Conservation (phyloP, 371 early-diverging fungal genomes). For the Mucor plumbeus region DNA sequence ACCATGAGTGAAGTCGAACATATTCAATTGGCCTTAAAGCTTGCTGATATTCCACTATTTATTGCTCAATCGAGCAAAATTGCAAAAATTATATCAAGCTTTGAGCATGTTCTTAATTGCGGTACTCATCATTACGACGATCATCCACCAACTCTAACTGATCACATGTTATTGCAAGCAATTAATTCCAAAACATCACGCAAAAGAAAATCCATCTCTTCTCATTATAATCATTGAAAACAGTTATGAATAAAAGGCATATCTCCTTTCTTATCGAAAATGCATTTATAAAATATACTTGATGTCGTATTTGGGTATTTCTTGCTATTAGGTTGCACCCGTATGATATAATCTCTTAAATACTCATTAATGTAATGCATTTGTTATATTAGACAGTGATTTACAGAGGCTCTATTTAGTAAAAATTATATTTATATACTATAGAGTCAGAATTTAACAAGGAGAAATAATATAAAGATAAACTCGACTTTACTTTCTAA, state of each 20-base stretch:
- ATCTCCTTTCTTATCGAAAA: too few relatives aligned
- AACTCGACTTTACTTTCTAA: slow-evolving; percentile 15
- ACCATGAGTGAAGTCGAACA: slow-evolving; percentile 35
- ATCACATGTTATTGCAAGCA: slow-evolving; percentile 18
- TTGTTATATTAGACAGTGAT: too few relatives aligned
- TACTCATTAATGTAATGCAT: too few relatives aligned
- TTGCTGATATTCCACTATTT: slow-evolving; percentile 27
- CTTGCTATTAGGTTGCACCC: too few relatives aligned
- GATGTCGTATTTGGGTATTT: too few relatives aligned
- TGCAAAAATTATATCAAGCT: slow-evolving; percentile 23
- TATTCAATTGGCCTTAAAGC: slow-evolving; percentile 21
- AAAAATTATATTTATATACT: too few relatives aligned
- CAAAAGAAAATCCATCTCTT: slow-evolving; percentile 11
- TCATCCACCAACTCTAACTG: slow-evolving; percentile 22
- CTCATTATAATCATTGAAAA: too few relatives aligned
- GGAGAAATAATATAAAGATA: slow-evolving; percentile 9
- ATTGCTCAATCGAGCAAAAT: slow-evolving; percentile 29
- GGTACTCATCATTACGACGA: slow-evolving; percentile 19
- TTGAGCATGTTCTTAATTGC: slow-evolving; percentile 27
- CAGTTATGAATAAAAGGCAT: too few relatives aligned
- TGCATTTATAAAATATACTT: too few relatives aligned
- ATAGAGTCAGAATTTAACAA: slow-evolving; percentile 4
- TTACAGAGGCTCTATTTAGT: too few relatives aligned
- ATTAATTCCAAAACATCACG: neutral
- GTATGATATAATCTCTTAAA: too few relatives aligned